Conservation (phyloP, 2,329 filamentous ascomycete genomes). For the Ceratocystis cacaofunesta region DNA sequence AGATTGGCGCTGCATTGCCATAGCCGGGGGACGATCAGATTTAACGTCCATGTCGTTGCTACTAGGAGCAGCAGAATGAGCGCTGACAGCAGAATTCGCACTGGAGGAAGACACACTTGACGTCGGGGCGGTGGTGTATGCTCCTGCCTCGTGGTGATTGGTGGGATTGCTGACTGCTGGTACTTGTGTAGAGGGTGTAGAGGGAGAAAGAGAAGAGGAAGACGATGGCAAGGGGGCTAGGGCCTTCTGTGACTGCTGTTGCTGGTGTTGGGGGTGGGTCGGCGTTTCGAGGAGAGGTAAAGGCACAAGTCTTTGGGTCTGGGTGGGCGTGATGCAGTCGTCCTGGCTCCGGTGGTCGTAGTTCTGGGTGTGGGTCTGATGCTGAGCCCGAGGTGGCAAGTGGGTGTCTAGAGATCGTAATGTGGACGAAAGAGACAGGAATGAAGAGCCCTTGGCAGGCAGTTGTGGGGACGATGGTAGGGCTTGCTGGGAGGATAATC, state of each 20-base stretch:
- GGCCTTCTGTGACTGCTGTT: conserved; percentile 1
- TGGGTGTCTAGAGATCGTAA: conserved; percentile 9
- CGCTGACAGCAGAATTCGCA: not conserved
- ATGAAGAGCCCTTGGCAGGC: not conserved
- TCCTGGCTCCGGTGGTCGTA: not conserved
- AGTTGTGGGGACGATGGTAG: conserved; percentile 5
- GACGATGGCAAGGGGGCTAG: not conserved
- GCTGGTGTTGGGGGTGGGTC: not conserved
- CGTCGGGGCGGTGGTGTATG: not conserved
- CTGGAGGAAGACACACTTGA: not conserved
- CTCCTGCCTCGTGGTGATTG: not conserved
- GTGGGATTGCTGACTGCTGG: not conserved
- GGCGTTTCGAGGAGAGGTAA: not conserved
- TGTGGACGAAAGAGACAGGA: conserved; percentile 10
- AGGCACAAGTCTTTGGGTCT: not conserved
- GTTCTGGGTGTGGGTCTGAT: not conserved
- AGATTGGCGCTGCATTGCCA: conserved; percentile 28
- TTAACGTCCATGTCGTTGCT: conserved; percentile 23
- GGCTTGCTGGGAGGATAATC: conserved; percentile 12
- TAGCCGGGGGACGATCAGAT: conserved; percentile 29
- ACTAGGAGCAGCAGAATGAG: not conserved
- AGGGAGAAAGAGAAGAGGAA: conserved; percentile 1
- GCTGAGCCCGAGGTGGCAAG: not conserved
- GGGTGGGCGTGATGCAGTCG: not conserved
- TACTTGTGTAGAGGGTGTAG: not conserved